Evolutionary conservation across 352 stramenopile genomes (phyloP).

Genomic region (Phytophthora tentaculata): DNA sequence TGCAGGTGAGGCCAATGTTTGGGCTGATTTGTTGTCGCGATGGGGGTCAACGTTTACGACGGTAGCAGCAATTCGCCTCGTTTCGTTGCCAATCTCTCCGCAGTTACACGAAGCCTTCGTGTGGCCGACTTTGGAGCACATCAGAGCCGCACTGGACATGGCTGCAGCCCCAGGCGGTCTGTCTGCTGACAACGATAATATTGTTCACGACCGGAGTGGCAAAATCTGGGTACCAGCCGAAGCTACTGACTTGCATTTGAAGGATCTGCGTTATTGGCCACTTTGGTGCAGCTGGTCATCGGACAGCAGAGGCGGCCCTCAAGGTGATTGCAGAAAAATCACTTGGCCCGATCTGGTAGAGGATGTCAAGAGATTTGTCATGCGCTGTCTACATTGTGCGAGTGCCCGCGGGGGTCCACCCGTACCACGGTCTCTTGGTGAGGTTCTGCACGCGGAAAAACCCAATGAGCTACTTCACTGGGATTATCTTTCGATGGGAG

Average conservation of each 20-base stretch:
- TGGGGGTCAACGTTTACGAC: slow-evolving; percentile 13
- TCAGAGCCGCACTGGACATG: neutral
- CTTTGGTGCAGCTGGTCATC: slow-evolving; percentile 4
- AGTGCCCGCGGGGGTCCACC: neutral
- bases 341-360: neutral
- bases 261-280: neutral
- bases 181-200: neutral
- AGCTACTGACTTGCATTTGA: neutral
- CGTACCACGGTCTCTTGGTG: neutral
- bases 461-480: neutral
- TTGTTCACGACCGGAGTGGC: neutral
- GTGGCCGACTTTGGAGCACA: slow-evolving; percentile 2
- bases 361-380: neutral
- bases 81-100: neutral
- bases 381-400: slow-evolving; percentile 2
- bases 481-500: slow-evolving; percentile 1
- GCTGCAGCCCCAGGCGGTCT: no score
- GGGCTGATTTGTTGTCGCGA: slow-evolving; percentile 10
- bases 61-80: slow-evolving; percentile 12
- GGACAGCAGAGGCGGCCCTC: neutral
- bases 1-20: slow-evolving; percentile 12
- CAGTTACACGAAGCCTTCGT: slow-evolving; percentile 8
- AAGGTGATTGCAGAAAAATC: neutral
- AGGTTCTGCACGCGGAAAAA: neutral
- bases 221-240: neutral